Evolutionary conservation across 208 protist genomes (phyloP).

Genomic region (Trypanosoma cruzi): DNA sequence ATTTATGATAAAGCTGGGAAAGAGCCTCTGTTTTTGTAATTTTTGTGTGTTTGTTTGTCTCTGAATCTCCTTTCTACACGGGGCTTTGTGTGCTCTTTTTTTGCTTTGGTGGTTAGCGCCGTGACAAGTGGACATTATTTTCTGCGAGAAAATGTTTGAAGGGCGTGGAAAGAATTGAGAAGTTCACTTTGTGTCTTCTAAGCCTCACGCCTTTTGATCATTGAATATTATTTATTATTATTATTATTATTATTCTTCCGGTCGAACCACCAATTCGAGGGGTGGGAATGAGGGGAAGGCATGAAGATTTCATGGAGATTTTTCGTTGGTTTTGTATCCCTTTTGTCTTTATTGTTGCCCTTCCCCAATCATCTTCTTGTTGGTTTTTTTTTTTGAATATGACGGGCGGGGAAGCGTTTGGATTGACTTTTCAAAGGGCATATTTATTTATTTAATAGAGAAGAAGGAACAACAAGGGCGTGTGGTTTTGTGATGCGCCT

Average conservation of each 20-base stretch:
- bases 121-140: not conserved
- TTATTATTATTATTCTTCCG: too few relatives aligned
- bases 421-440: not conserved
- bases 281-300: not conserved
- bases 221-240: not conserved
- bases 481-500: constrained; percentile 2
- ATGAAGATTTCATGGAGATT: not conserved
- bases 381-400: not conserved
- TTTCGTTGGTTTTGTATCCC: not conserved
- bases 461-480: not conserved
- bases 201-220: not conserved
- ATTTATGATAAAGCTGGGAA: not conserved
- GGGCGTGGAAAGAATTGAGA: not conserved
- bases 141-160: not conserved
- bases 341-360: too few relatives aligned
- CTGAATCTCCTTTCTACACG: not conserved
- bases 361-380: not conserved
- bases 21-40: not conserved
- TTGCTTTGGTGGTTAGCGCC: not conserved
- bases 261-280: not conserved
- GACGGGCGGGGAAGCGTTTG: not conserved
- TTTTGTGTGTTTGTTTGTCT: not conserved
- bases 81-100: not conserved
- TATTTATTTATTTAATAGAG: not conserved
- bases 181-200: not conserved